phyloP scores from a whole-genome alignment of 306 rosid species.

The Mimosa pudica region DNA sequence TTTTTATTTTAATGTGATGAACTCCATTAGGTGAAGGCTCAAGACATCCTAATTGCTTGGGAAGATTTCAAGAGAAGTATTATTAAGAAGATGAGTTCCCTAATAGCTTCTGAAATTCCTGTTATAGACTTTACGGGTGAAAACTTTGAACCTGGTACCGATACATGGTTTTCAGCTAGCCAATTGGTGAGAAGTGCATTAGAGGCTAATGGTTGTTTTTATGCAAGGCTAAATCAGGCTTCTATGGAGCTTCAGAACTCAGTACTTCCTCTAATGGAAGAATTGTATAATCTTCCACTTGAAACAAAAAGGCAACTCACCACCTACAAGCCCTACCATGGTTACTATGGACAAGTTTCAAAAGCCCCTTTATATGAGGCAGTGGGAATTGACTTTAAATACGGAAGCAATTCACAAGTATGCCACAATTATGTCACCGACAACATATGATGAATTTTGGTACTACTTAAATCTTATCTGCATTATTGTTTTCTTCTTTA shows the following conservation, averaged over 20 bases:
- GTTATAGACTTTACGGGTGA: conserved; percentile 29
- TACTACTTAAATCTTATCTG: background rate
- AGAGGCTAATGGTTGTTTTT: conserved; percentile 40
- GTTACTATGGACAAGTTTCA: conserved; percentile 18
- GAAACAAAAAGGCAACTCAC: conserved; percentile 36
- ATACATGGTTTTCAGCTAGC: conserved; percentile 33
- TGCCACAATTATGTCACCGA: conserved; percentile 40
- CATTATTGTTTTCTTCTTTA: background rate
- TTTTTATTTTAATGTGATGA: background rate
- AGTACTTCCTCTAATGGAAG: conserved; percentile 33
- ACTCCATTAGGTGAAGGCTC: background rate
- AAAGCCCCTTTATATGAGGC: conserved; percentile 37
- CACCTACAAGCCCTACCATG: conserved; percentile 35
- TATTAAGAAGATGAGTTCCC: conserved; percentile 25
- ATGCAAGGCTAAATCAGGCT: conserved; percentile 23
- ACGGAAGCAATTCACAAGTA: conserved; percentile 33
- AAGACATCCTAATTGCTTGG: background rate
- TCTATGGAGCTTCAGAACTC: conserved; percentile 39
- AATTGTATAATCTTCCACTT: conserved; percentile 41
- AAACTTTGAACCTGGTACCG: conserved; percentile 28
- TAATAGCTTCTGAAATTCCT: conserved; percentile 13
- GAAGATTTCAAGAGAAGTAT: background rate
- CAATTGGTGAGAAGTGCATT: conserved; percentile 31
- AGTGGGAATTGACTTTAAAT: conserved; percentile 25
- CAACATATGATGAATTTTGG: conserved; percentile 42